These are phyloP conservation scores for Talaromyces nanjingensis DNA, from an alignment of 495 filamentous ascomycete genomes.

Conservation along the genomic window DNA sequence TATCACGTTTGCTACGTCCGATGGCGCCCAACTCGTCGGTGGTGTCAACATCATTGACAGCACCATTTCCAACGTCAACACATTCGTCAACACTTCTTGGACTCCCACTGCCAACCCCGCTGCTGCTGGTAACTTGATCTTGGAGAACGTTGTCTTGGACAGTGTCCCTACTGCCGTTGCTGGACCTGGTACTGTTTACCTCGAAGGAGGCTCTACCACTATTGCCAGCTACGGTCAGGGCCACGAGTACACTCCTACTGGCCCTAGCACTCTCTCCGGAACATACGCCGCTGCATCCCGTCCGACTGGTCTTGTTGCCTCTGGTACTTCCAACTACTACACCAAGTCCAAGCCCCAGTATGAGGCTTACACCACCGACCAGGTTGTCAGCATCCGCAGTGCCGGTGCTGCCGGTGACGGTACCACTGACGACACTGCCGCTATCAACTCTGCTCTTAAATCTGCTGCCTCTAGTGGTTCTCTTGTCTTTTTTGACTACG, in stretches of 20 bases:
- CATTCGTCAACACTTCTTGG: conserved; percentile 68
- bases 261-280: conserved; percentile 31
- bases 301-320: conserved; percentile 29
- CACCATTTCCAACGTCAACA: conserved; percentile 54
- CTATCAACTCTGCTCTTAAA: conserved; percentile 30
- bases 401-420: conserved; percentile 56
- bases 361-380: conserved; percentile 32
- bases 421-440: conserved; percentile 49
- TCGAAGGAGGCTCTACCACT: conserved; percentile 61
- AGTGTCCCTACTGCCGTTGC: conserved; percentile 48
- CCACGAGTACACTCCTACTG: conserved; percentile 49
- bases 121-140: conserved; percentile 68
- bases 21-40: conserved; percentile 29
- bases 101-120: conserved; percentile 44
- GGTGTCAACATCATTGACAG: conserved; percentile 50
- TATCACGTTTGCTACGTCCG: conserved; percentile 46
- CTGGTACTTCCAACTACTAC: conserved; percentile 50
- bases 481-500: conserved; percentile 30
- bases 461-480: conserved; percentile 18
- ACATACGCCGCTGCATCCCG: conserved; percentile 23
- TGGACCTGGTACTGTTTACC: conserved; percentile 47
- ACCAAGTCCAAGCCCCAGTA: conserved; percentile 62
- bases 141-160: conserved; percentile 80
- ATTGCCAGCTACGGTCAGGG: conserved; percentile 71
- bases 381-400: conserved; percentile 50